Conservation (phyloP, 371 early-diverging fungal genomes). For the Mucor plumbeus region DNA sequence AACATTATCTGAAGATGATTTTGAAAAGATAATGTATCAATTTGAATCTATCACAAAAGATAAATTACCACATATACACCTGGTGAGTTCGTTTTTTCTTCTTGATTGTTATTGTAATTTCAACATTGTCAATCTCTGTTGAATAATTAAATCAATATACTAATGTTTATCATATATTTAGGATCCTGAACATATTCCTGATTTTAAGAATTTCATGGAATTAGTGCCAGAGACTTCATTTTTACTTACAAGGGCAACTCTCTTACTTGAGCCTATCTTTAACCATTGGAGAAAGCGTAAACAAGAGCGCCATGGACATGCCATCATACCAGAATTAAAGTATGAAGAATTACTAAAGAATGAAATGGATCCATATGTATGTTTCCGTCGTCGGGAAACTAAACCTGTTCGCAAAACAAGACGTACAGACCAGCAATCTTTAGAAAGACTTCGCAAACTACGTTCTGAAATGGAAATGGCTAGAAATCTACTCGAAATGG, state of each 20-base stretch:
- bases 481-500: conserved; percentile 78
- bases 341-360: conserved; percentile 62
- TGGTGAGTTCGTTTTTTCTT: conserved; percentile 40
- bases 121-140: not conserved
- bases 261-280: conserved; percentile 28
- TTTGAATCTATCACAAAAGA: conserved; percentile 69
- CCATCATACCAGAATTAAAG: conserved; percentile 70
- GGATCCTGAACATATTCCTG: conserved; percentile 29
- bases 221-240: conserved; percentile 22
- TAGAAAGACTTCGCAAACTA: conserved; percentile 84
- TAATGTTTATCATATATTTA: conserved; percentile 7
- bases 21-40: conserved; percentile 82
- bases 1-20: conserved; percentile 66
- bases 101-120: not conserved
- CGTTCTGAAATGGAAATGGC: conserved; percentile 83
- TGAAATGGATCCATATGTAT: conserved; percentile 94
- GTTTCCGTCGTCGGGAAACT: conserved; percentile 94
- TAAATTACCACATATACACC: conserved; percentile 60
- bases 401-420: conserved; percentile 87
- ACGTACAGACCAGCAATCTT: conserved; percentile 84
- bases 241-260: conserved; percentile 4
- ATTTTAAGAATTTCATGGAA: conserved; percentile 21
- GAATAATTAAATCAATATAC: not conserved
- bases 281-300: conserved; percentile 57
- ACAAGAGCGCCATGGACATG: conserved; percentile 48